Base-by-base conservation (phyloP, 495 filamentous ascomycete species). In the Cryomyces minteri region DNA sequence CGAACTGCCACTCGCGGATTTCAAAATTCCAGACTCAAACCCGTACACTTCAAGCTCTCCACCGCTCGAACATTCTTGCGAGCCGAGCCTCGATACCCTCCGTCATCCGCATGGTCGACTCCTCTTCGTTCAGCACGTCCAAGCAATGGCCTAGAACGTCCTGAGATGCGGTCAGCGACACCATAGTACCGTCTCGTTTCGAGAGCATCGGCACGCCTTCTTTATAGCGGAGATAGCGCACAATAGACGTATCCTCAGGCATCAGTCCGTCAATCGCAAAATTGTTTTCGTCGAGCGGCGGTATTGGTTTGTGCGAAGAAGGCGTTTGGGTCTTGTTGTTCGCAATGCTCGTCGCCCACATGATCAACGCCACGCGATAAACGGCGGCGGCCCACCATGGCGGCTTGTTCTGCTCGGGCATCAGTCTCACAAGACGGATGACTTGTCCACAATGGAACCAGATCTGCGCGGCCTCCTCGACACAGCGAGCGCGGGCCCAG, bases 331-430 rank as follows among this genome's bases (percentile, higher is more conserved):
- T 48, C 39, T 14, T 58, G 56, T 32, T 41, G 18, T 40, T 49
- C 0, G 56, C 52, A 6, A 66, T 48, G 59, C 62, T 66, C 41
- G 65, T 63, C 1, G 56, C 54, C 70, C 71, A 75, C 5, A 74
- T 52, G 45, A 72, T 62, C 32, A 74, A 55, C 5, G 62, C 62
- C 2, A 62, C 70, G 7, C 72, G 65, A 55, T 75, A 74, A 39
- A 74, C 50, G 18, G 67, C 72, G 4, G 60, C 62, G 28, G 69
- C 52, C 68, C 71, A 74, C 73, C 73, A 77, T 18, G 51, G 61
- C 0, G 73, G 73, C 4, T 66, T 60, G 5, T 59, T 51, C 31
- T 65, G 7, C 53, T 54, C 4, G 60, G 62, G 49, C 45, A 51
- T 18, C 45, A 6, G 10, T 28, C 51, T 47, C 32, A 53, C 43